These are phyloP conservation scores for Xylariaceae sp. DNA, from an alignment of 2,329 filamentous ascomycete genomes.

Conservation along the genomic window DNA sequence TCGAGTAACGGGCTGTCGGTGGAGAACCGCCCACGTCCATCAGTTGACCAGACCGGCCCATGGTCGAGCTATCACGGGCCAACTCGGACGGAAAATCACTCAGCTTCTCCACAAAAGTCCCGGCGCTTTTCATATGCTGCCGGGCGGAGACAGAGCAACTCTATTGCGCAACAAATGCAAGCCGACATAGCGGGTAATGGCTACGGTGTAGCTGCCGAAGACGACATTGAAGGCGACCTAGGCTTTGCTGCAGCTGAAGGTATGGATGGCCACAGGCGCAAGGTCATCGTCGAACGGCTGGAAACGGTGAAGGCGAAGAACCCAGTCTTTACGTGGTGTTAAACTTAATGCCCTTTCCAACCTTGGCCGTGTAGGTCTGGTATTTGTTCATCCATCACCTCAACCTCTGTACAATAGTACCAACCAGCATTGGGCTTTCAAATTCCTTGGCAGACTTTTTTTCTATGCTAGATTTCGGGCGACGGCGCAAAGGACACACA, in stretches of 20 bases:
- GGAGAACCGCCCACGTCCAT: slow-evolving; percentile 7
- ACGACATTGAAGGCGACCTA: slow-evolving; percentile 81
- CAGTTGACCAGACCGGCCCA: slow-evolving; percentile 9
- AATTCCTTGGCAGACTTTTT: neutral
- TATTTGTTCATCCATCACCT: too few relatives aligned
- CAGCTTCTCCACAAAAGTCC: slow-evolving; percentile 44
- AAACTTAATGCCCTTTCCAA: too few relatives aligned
- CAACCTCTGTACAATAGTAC: too few relatives aligned
- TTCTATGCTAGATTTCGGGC: slow-evolving; percentile 3
- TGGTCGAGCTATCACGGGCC: slow-evolving; percentile 39
- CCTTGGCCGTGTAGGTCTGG: too few relatives aligned
- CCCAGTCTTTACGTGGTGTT: slow-evolving; percentile 98
- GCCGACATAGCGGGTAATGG: slow-evolving; percentile 26
- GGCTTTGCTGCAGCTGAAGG: slow-evolving; percentile 92
- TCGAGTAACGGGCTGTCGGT: slow-evolving; percentile 9
- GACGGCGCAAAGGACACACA: slow-evolving; percentile 12
- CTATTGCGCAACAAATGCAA: slow-evolving; percentile 49
- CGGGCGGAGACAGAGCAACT: slow-evolving; percentile 43
- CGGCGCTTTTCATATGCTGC: slow-evolving; percentile 51
- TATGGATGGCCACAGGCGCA: slow-evolving; percentile 84
- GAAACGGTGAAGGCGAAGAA: slow-evolving; percentile 94
- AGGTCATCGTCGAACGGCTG: slow-evolving; percentile 93
- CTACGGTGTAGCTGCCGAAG: slow-evolving; percentile 34
- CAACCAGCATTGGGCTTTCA: too few relatives aligned
- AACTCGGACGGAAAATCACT: slow-evolving; percentile 35